phyloP scores from a whole-genome alignment of 306 rosid genomes.

The Vicia faba region DNA sequence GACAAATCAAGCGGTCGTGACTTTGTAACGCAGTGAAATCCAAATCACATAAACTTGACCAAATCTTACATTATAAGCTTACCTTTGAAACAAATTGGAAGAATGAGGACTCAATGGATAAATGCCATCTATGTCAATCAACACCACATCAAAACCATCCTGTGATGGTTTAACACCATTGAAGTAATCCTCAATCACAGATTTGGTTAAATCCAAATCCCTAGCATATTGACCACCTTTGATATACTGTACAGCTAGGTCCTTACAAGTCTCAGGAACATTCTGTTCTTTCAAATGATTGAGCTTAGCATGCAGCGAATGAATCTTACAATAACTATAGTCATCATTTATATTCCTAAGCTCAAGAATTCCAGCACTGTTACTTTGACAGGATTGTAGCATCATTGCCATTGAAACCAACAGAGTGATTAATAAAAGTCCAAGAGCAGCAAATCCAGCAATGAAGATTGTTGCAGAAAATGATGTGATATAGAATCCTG shows the following conservation, averaged over 20 bases:
- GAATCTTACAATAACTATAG: constrained; percentile 59
- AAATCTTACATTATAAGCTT: constrained; percentile 21
- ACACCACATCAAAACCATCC: constrained; percentile 60
- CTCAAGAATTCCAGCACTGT: constrained; percentile 61
- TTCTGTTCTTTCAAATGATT: constrained; percentile 56
- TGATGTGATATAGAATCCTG: constrained; percentile 82
- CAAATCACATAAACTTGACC: neutral
- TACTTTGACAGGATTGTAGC: constrained; percentile 84
- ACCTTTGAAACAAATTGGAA: constrained; percentile 47
- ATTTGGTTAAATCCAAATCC: constrained; percentile 63
- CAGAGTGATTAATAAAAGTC: constrained; percentile 64
- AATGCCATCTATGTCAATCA: constrained; percentile 76
- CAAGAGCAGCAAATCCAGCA: constrained; percentile 55
- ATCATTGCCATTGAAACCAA: constrained; percentile 65
- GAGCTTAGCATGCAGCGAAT: constrained; percentile 61
- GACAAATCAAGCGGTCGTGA: neutral
- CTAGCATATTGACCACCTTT: constrained; percentile 73
- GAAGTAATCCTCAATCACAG: constrained; percentile 59
- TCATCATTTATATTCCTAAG: constrained; percentile 38
- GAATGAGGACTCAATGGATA: constrained; percentile 42
- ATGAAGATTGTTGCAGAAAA: constrained; percentile 68
- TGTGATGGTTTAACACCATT: constrained; percentile 38
- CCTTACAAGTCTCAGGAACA: constrained; percentile 62
- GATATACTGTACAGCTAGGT: constrained; percentile 49
- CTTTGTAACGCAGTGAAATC: neutral